Evolutionary conservation across 2,329 filamentous ascomycete species (phyloP).

Genomic region (Fusarium sp.): DNA sequence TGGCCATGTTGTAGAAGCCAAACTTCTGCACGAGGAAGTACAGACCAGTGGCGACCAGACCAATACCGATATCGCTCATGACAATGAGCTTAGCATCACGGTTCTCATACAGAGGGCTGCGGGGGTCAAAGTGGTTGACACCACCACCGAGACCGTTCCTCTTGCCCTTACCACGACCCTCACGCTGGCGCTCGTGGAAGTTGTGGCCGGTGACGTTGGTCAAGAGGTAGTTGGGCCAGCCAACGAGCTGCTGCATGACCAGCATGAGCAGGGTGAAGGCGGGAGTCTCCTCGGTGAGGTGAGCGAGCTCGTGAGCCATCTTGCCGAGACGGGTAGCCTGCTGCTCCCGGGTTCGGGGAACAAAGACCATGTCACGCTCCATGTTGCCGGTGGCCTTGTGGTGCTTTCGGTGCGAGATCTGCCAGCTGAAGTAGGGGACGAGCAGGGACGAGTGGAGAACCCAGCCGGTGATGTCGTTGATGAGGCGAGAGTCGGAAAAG

Average conservation of each 20-base stretch:
- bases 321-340: constrained; percentile 81
- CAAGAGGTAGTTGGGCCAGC: constrained; percentile 92
- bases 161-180: constrained; percentile 95
- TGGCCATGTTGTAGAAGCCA: constrained; percentile 85
- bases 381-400: constrained; percentile 99
- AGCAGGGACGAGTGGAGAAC: constrained; percentile 87
- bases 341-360: constrained; percentile 89
- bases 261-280: constrained; percentile 80
- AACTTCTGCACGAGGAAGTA: constrained; percentile 78
- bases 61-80: constrained; percentile 85
- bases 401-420: constrained; percentile 99
- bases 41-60: constrained; percentile 70
- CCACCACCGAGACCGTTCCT: constrained; percentile 80
- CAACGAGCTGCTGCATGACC: constrained; percentile 85
- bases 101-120: constrained; percentile 89
- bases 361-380: constrained; percentile 98
- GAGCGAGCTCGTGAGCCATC: constrained; percentile 81
- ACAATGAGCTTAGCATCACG: constrained; percentile 89
- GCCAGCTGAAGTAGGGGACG: constrained; percentile 99
- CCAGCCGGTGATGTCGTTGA: constrained; percentile 96
- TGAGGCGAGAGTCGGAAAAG: constrained; percentile 89
- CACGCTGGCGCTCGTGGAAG: constrained; percentile 87
- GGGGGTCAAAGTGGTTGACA: constrained; percentile 95
- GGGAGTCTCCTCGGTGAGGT: constrained; percentile 95
- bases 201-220: constrained; percentile 97